Percentiles rank a stretch among this genome's conserved stretches.
Conservation (phyloP, 352 stramenopile genomes). For the Phytophthora multivora region DNA sequence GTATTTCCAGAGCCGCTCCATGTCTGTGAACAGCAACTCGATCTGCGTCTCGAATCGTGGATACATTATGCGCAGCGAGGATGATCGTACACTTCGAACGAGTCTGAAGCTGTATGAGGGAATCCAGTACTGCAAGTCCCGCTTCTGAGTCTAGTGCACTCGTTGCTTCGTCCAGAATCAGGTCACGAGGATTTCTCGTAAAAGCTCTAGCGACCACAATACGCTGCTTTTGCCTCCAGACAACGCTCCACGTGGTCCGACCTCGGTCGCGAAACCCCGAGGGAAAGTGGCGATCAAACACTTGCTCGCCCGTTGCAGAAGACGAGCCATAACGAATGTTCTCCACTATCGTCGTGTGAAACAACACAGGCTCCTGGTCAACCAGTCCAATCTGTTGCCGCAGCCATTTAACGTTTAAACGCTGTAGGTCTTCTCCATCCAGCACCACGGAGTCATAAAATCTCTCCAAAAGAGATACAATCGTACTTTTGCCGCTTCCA, state of each 20-base stretch:
- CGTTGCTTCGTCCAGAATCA: conserved; percentile 38
- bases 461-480: conserved; percentile 36
- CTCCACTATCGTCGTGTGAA: conserved; percentile 18
- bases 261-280: conserved; percentile 37
- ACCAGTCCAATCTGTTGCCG: conserved; percentile 38
- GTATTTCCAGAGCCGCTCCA: conserved; percentile 35
- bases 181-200: conserved; percentile 31
- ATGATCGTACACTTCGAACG: conserved; percentile 41
- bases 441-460: conserved; percentile 43
- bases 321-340: conserved; percentile 40
- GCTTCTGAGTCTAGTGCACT: conserved; percentile 40
- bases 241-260: conserved; percentile 35
- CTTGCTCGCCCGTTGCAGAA: conserved; percentile 12
- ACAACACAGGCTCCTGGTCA: neutral
- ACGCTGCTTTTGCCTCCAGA: conserved; percentile 44
- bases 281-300: conserved; percentile 12
- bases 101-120: conserved; percentile 28
- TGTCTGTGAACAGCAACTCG: conserved; percentile 36
- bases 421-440: conserved; percentile 32
- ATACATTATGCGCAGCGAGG: conserved; percentile 35
- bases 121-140: conserved; percentile 37
- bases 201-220: conserved; percentile 41
- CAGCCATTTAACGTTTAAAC: conserved; percentile 40
- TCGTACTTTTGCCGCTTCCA: conserved; percentile 42
- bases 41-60: conserved; percentile 38